Conservation (phyloP, 2,329 filamentous ascomycete species). For the Ophiognomonia clavigignenti-juglandacearum region DNA sequence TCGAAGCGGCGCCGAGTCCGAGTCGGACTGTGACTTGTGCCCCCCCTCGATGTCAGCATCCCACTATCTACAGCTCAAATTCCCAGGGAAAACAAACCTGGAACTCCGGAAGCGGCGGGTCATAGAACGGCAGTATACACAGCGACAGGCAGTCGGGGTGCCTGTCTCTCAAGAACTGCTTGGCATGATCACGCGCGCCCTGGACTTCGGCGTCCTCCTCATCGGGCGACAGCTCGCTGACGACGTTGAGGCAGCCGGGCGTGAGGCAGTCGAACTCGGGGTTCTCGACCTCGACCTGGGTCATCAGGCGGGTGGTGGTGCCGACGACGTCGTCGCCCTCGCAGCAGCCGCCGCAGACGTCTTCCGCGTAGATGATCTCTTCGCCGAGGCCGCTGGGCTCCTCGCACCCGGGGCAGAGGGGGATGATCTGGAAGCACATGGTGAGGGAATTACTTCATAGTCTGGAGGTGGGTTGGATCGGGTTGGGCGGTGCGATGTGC, state of each 20-base stretch:
- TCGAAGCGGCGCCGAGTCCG: neutral
- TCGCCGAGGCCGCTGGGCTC: slow-evolving; percentile 15
- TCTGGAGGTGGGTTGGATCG: neutral
- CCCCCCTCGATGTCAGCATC: neutral
- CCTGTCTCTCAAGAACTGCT: slow-evolving; percentile 9
- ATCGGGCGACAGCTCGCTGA: neutral
- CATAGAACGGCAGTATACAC: slow-evolving; percentile 13
- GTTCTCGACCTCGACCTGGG: slow-evolving; percentile 10
- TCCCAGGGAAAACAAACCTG: neutral
- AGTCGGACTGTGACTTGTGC: neutral
- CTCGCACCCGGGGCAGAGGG: slow-evolving; percentile 14
- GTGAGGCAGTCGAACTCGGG: slow-evolving; percentile 14
- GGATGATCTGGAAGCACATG: slow-evolving; percentile 17
- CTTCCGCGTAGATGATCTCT: slow-evolving; percentile 14
- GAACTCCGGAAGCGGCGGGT: neutral
- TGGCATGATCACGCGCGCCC: slow-evolving; percentile 9
- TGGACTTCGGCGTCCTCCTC: slow-evolving; percentile 13
- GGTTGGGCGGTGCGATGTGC: neutral
- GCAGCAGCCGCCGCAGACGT: slow-evolving; percentile 11
- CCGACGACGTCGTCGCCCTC: slow-evolving; percentile 5
- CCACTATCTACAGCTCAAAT: neutral
- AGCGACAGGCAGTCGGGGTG: slow-evolving; percentile 10
- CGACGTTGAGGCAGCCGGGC: slow-evolving; percentile 6
- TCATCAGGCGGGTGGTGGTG: slow-evolving; percentile 12
- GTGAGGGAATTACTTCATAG: neutral